These are phyloP conservation scores for Colletotrichum phormii DNA, from an alignment of 2,329 filamentous ascomycete genomes.

Conservation along the genomic window DNA sequence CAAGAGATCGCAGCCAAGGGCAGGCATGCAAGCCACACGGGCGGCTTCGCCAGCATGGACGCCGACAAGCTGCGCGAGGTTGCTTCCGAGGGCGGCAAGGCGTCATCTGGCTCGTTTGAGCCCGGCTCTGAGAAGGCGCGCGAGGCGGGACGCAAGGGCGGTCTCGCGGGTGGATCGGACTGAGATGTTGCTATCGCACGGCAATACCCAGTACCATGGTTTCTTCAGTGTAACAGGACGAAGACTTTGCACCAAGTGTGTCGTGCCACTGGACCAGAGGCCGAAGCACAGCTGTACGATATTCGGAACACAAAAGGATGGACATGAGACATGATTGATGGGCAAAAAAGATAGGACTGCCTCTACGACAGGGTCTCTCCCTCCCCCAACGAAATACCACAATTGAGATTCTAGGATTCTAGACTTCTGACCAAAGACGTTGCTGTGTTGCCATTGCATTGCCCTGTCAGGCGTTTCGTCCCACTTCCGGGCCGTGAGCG, in stretches of 20 bases:
- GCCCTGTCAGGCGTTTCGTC: background rate
- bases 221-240: too few relatives aligned
- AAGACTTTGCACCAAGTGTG: too few relatives aligned
- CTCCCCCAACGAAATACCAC: background rate
- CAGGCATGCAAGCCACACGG: constrained; percentile 50
- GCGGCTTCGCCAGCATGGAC: constrained; percentile 55
- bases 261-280: too few relatives aligned
- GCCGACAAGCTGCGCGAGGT: constrained; percentile 62
- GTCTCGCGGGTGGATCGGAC: constrained; percentile 38
- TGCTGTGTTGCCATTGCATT: background rate
- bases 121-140: constrained; percentile 62
- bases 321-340: background rate
- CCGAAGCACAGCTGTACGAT: constrained; percentile 12
- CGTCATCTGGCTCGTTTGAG: constrained; percentile 66
- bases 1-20: constrained; percentile 55
- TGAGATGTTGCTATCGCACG: background rate
- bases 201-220: too few relatives aligned
- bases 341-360: background rate
- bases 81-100: constrained; percentile 65
- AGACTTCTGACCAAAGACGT: background rate
- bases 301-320: background rate
- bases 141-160: constrained; percentile 67
- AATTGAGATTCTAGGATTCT: background rate
- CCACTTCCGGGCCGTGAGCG: background rate
- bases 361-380: background rate